A percentile compares a stretch with the other conserved stretches of the same genome.
Evolutionary conservation across 1,284 basidiomycete species (phyloP).

Genomic region (Tylopilus sp.): DNA sequence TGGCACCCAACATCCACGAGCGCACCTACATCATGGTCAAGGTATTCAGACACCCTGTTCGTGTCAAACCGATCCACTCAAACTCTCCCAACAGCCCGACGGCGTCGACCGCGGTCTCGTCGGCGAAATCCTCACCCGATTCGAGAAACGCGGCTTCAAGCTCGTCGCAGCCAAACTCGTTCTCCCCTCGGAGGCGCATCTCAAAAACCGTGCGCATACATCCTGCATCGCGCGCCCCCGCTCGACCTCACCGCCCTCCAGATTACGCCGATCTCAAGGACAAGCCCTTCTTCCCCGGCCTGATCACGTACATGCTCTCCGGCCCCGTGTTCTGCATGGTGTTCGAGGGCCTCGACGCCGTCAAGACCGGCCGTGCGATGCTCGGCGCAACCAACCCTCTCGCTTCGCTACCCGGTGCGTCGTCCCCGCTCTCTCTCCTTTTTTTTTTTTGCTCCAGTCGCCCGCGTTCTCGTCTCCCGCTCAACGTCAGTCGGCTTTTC

Average conservation of each 20-base stretch:
- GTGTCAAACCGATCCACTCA: not conserved
- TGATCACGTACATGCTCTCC: slow-evolving; percentile 93
- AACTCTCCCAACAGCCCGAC: slow-evolving; percentile 65
- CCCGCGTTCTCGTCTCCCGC: not conserved
- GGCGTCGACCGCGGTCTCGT: slow-evolving; percentile 95
- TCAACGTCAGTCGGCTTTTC: not conserved
- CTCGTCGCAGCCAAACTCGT: slow-evolving; percentile 86
- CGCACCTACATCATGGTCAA: slow-evolving; percentile 92
- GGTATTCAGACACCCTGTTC: slow-evolving; percentile 38
- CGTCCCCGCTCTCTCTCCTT: not conserved
- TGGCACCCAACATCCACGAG: slow-evolving; percentile 39
- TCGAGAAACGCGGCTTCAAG: slow-evolving; percentile 96
- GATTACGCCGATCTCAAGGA: slow-evolving; percentile 93
- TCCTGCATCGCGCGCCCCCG: not conserved
- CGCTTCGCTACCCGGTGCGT: slow-evolving; percentile 74
- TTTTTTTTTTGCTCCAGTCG: no score
- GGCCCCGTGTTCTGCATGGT: slow-evolving; percentile 98
- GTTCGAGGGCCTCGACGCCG: slow-evolving; percentile 94
- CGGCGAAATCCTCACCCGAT: slow-evolving; percentile 89
- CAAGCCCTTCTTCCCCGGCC: slow-evolving; percentile 90
- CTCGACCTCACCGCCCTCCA: slow-evolving; percentile 27
- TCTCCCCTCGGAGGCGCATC: slow-evolving; percentile 72
- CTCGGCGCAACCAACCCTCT: slow-evolving; percentile 98
- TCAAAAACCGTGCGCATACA: slow-evolving; percentile 68
- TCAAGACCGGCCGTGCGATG: slow-evolving; percentile 94